These are phyloP conservation scores for Vitis hybrid DNA, from an alignment of 177 flowering plant genomes.

Conservation along the genomic window DNA sequence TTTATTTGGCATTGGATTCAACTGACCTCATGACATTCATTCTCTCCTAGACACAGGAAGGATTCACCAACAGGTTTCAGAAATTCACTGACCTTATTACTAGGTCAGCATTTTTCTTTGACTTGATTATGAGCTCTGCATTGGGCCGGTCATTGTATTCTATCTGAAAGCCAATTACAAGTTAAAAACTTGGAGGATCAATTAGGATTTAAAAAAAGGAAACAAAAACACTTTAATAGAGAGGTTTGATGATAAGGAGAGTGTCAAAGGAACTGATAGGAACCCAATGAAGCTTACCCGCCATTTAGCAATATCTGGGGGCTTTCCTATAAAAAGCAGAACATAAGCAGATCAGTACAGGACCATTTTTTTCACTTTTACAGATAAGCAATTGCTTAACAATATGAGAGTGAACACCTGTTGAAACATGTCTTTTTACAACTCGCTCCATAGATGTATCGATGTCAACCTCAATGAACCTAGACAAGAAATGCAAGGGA, in stretches of 20 bases:
- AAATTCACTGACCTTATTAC: conserved; percentile 66
- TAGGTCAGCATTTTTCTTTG: conserved; percentile 75
- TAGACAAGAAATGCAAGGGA: conserved; percentile 17
- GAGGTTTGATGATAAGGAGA: neutral
- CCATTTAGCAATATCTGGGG: conserved; percentile 80
- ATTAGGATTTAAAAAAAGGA: neutral
- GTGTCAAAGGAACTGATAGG: neutral
- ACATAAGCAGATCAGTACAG: neutral
- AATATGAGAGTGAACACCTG: conserved; percentile 36
- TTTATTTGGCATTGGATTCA: neutral
- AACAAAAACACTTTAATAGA: neutral
- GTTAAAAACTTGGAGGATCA: neutral
- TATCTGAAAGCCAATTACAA: conserved; percentile 38
- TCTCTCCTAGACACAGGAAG: neutral
- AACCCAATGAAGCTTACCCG: conserved; percentile 52
- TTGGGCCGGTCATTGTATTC: conserved; percentile 87
- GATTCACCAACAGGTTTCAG: conserved; percentile 10
- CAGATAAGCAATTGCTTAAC: too few species aligned
- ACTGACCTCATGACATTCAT: neutral
- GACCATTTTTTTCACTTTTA: neutral
- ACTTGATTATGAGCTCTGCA: conserved; percentile 72
- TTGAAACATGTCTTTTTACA: conserved; percentile 65
- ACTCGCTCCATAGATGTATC: conserved; percentile 79
- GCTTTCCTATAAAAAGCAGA: conserved; percentile 41
- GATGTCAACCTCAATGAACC: conserved; percentile 87